Evolutionary conservation across 768 basidiomycete species (phyloP).

Genomic region (Lactarius hatsudake): DNA sequence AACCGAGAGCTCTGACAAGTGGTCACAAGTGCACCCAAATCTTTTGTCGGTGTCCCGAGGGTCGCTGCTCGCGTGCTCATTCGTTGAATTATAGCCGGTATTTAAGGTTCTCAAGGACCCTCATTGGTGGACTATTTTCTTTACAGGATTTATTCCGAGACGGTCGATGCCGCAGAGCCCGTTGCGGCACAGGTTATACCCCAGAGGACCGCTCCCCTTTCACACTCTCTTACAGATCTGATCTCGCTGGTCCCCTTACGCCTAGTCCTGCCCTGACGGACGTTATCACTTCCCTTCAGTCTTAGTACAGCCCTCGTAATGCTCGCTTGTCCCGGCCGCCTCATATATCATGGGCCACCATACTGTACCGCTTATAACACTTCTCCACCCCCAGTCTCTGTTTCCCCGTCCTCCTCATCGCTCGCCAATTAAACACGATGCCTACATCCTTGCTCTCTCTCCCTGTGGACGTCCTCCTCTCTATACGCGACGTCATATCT

Average conservation of each 20-base stretch:
- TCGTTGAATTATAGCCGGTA: slow-evolving; percentile 1
- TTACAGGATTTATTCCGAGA: background rate
- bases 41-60: background rate
- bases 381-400: slow-evolving; percentile 11
- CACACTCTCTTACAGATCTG: slow-evolving; percentile 17
- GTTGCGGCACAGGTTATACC: slow-evolving; percentile 18
- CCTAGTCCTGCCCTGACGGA: slow-evolving; percentile 21
- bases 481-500: slow-evolving; percentile 28
- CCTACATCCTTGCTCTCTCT: slow-evolving; percentile 21
- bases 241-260: slow-evolving; percentile 12
- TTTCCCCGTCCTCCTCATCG: slow-evolving; percentile 4
- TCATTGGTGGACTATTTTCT: background rate
- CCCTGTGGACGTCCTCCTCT: slow-evolving; percentile 26
- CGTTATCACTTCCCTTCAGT: slow-evolving; percentile 17
- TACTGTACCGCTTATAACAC: background rate
- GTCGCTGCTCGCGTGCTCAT: background rate
- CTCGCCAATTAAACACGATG: background rate
- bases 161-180: background rate
- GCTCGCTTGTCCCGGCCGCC: slow-evolving; percentile 3
- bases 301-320: slow-evolving; percentile 7
- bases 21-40: slow-evolving; percentile 9
- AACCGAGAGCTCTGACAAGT: background rate
- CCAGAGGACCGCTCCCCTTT: slow-evolving; percentile 3
- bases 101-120: slow-evolving; percentile 13
- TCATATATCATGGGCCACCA: slow-evolving; percentile 18